A percentile compares a stretch with the other conserved stretches of the same genome.
Conservation (phyloP, 768 basidiomycete species). For the Kwoniella bestiolae region DNA sequence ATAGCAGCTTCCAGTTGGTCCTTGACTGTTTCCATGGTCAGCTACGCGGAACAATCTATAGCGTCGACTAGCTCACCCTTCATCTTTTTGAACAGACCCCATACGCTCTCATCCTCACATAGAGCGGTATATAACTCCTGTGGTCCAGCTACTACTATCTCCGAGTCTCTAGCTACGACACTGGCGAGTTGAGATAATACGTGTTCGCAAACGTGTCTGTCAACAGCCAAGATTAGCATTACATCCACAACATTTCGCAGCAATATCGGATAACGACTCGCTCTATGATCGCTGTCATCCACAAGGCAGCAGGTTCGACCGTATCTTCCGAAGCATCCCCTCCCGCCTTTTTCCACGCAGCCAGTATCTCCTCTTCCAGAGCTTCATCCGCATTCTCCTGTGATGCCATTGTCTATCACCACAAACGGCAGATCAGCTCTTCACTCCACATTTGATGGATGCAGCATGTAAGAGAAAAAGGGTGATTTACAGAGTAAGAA, state of each 20-base stretch:
- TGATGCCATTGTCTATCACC: conserved; percentile 77
- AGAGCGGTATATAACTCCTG: conserved; percentile 85
- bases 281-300: conserved; percentile 92
- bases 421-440: not conserved
- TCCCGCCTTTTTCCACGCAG: conserved; percentile 67
- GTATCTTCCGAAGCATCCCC: conserved; percentile 65
- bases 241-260: too few species aligned
- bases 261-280: conserved; percentile 65
- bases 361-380: conserved; percentile 73
- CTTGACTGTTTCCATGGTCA: conserved; percentile 31
- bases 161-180: conserved; percentile 83
- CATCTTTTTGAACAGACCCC: conserved; percentile 82
- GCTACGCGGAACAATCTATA: conserved; percentile 4
- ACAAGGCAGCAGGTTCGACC: conserved; percentile 80
- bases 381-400: conserved; percentile 82
- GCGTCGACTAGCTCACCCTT: conserved; percentile 67
- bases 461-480: not conserved
- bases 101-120: conserved; percentile 87
- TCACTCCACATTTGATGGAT: conserved; percentile 64
- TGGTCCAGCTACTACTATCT: conserved; percentile 71
- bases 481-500: conserved; percentile 49
- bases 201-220: conserved; percentile 65
- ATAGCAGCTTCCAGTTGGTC: conserved; percentile 36
- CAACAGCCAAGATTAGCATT: not conserved
- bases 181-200: conserved; percentile 80